Evolutionary conservation across 352 stramenopile genomes (phyloP).

Genomic region (Thraustochytrium aureum): DNA sequence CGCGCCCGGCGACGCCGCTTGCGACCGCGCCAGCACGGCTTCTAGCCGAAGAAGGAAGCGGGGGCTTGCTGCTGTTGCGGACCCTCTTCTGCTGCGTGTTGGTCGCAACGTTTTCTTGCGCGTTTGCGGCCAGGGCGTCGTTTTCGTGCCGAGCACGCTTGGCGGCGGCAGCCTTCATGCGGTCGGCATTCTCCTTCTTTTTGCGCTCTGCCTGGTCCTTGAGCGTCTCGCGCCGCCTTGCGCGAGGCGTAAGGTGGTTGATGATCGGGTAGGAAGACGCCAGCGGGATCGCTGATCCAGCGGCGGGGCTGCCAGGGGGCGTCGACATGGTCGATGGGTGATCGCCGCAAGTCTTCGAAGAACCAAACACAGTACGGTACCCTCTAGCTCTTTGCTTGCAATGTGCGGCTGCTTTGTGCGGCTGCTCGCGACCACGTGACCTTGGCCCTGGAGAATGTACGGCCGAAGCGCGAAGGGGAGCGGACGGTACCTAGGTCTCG

Average conservation of each 20-base stretch:
- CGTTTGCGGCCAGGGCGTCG: background rate
- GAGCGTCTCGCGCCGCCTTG: background rate
- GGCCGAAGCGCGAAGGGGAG: too few relatives aligned
- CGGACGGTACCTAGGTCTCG: too few relatives aligned
- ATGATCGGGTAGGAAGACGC: conserved; percentile 41
- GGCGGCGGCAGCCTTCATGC: background rate
- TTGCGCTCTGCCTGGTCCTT: conserved; percentile 18
- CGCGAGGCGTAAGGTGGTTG: conserved; percentile 32
- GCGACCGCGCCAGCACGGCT: background rate
- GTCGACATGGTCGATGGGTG: too few relatives aligned
- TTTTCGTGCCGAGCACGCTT: conserved; percentile 27
- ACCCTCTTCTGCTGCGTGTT: background rate
- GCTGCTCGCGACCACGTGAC: too few relatives aligned
- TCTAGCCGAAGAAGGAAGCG: background rate
- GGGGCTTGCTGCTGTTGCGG: background rate
- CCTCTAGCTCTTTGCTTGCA: too few relatives aligned
- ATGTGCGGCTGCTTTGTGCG: too few relatives aligned
- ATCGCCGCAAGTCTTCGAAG: too few relatives aligned
- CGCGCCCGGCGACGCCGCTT: background rate
- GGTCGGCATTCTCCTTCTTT: conserved; percentile 41
- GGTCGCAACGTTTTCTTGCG: background rate
- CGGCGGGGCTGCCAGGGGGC: too few relatives aligned
- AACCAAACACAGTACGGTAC: too few relatives aligned
- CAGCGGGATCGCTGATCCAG: too few relatives aligned
- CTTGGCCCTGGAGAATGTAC: too few relatives aligned